Percentiles rank a stretch among this genome's conserved stretches.
These are phyloP conservation scores for Aspergillus sp. DNA, from an alignment of 2,329 filamentous ascomycete species.

Conservation along the genomic window DNA sequence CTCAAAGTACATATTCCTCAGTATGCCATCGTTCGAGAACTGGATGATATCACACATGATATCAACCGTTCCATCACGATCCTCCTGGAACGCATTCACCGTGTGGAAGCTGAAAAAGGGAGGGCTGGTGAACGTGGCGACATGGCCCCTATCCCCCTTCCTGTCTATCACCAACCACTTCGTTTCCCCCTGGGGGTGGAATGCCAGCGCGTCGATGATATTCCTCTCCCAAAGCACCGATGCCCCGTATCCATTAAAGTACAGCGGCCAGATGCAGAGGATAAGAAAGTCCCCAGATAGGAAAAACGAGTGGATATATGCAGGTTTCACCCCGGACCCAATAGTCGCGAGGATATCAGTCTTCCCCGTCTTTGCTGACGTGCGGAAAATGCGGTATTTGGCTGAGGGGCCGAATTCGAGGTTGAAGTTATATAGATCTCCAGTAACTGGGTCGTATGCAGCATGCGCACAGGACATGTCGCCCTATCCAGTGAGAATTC, in stretches of 20 bases:
- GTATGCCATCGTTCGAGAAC: conserved; percentile 66
- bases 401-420: conserved; percentile 58
- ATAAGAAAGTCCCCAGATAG: conserved; percentile 68
- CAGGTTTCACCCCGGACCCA: conserved; percentile 42
- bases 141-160: conserved; percentile 57
- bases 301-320: conserved; percentile 79
- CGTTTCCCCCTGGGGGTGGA: conserved; percentile 55
- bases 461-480: conserved; percentile 68
- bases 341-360: conserved; percentile 71
- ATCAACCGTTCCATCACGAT: conserved; percentile 35
- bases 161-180: conserved; percentile 75
- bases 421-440: conserved; percentile 78
- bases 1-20: conserved; percentile 68
- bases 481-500: conserved; percentile 39
- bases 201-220: conserved; percentile 64
- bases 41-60: conserved; percentile 64
- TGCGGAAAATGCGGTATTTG: conserved; percentile 69
- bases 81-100: conserved; percentile 71
- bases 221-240: conserved; percentile 36
- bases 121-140: conserved; percentile 66
- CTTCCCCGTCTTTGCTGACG: conserved; percentile 60
- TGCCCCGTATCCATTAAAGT: conserved; percentile 58
- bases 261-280: conserved; percentile 63
- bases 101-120: conserved; percentile 76
- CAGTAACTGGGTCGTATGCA: conserved; percentile 65